Conservation (phyloP, 1,139 yeast species). For the Yamadazyma sp. region DNA sequence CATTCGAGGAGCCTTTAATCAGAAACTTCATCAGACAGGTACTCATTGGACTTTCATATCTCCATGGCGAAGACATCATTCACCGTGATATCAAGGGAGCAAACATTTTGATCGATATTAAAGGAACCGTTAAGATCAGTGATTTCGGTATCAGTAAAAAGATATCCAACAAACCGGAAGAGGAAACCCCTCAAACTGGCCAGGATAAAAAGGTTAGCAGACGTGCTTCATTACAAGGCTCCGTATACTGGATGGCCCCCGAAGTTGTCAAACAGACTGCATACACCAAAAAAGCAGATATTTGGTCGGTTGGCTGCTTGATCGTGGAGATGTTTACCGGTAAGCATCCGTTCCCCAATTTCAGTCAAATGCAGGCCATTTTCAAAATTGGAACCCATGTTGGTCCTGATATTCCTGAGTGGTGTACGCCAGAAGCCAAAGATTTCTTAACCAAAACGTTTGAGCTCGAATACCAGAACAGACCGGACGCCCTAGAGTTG, state of each 20-base stretch:
- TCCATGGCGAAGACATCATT: conserved; percentile 80
- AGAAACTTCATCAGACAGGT: conserved; percentile 84
- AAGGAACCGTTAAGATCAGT: conserved; percentile 88
- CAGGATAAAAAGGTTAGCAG: conserved; percentile 40
- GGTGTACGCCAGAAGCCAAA: conserved; percentile 68
- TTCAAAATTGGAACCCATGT: conserved; percentile 87
- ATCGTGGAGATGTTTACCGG: conserved; percentile 95
- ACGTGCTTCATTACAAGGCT: conserved; percentile 87
- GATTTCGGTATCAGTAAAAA: conserved; percentile 93
- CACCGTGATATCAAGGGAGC: conserved; percentile 96
- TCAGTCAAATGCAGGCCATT: conserved; percentile 94
- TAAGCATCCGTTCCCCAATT: conserved; percentile 89
- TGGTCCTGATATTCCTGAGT: conserved; percentile 74
- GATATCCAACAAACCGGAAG: conserved; percentile 35
- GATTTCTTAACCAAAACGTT: conserved; percentile 68
- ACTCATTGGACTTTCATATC: conserved; percentile 73
- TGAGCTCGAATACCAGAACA: conserved; percentile 66
- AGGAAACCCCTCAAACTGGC: conserved; percentile 7
- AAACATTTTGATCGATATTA: conserved; percentile 82
- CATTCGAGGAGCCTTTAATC: conserved; percentile 87
- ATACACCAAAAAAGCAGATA: conserved; percentile 86
- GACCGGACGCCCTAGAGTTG: conserved; percentile 74
- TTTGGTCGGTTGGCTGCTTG: conserved; percentile 94
- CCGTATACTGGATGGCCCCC: conserved; percentile 98
- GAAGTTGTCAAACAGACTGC: conserved; percentile 92